Evolutionary conservation across 306 rosid species (phyloP), one percentile per base, ranked within the genome.

Genomic region (Vigna angularis): DNA sequence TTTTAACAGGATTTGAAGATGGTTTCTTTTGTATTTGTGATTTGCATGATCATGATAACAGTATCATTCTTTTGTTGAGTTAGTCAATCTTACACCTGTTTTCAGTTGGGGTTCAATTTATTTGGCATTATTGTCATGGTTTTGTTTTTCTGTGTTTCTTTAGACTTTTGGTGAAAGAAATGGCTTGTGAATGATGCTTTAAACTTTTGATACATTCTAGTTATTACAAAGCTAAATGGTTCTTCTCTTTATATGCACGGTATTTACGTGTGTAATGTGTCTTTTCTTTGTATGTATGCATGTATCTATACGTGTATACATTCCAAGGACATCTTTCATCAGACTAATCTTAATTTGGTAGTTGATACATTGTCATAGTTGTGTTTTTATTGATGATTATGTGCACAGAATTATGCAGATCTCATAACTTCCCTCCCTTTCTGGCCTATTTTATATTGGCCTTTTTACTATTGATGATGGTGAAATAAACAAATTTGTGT

Each of bases 381-480:
- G 15, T 75, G 66, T 61, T 74, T 61, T 74, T 14, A 61, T 63
- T 63, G 28, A 75, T 47, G 70, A 52, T 17, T 1, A 18, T 70
- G 47, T 49, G 17, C 28, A 5, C 4, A 3, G 7, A 34, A n/a
- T 24, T 14, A 22, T 38, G n/a, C 67, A 55, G 24, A 36, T 73
- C 38, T 13, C 42, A 34, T n/a, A 38, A 8, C 2, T 8, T 40
- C 45, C 11, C 11, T 40, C 45, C 11, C 45, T 40, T 40, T 40
- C 45, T 40, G 45, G 10, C 3, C 45, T 40, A 8, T 6, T 36
- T 36, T 36, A 1, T 52, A 18, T 17, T 69, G 74, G n/a, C 18
- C 34, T 20, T 48, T 24, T 38, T 48, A 65, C 51, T 5, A 15
- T 22, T 52, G 66, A 53, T 44, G 74, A 24, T 38, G 57, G 47